Conservation (phyloP, 2,329 filamentous ascomycete species). For the Epichloe sp. region DNA sequence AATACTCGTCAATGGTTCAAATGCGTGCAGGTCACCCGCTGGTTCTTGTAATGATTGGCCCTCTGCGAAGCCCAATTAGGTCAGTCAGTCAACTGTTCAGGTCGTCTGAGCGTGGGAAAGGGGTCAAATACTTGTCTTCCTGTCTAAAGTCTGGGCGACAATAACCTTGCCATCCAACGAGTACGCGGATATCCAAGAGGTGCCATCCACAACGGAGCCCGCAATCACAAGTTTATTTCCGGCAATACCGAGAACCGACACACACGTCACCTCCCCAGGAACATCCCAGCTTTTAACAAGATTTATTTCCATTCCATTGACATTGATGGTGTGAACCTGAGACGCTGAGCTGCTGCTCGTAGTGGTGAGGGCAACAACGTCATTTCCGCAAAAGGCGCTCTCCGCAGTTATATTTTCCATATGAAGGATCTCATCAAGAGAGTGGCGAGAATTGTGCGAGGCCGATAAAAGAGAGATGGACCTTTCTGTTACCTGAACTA, state of each 20-base stretch:
- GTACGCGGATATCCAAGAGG: conserved; percentile 22
- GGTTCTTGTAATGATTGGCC: not conserved
- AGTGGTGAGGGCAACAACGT: conserved; percentile 30
- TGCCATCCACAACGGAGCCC: conserved; percentile 20
- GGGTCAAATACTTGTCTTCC: not conserved
- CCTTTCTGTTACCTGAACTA: conserved; percentile 42
- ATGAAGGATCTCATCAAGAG: conserved; percentile 17
- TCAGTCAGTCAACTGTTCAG: not conserved
- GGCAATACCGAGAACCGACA: conserved; percentile 21
- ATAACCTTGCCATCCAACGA: conserved; percentile 14
- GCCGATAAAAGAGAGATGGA: conserved; percentile 27
- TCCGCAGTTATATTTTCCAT: conserved; percentile 19
- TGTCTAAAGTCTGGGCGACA: conserved; percentile 5
- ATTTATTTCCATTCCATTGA: conserved; percentile 21
- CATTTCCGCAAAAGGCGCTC: conserved; percentile 28
- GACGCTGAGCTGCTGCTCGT: conserved; percentile 24
- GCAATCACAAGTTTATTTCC: conserved; percentile 18
- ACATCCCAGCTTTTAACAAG: conserved; percentile 20
- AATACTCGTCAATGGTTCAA: conserved; percentile 35
- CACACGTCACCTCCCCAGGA: conserved; percentile 36
- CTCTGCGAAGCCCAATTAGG: not conserved
- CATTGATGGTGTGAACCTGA: conserved; percentile 24
- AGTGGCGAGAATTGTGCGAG: conserved; percentile 21
- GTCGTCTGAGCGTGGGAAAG: not conserved
- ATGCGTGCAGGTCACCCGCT: not conserved